Evolutionary conservation across 1,284 basidiomycete species (phyloP), one percentile per base, ranked within the genome.

Genomic region (Puccinia coronata): DNA sequence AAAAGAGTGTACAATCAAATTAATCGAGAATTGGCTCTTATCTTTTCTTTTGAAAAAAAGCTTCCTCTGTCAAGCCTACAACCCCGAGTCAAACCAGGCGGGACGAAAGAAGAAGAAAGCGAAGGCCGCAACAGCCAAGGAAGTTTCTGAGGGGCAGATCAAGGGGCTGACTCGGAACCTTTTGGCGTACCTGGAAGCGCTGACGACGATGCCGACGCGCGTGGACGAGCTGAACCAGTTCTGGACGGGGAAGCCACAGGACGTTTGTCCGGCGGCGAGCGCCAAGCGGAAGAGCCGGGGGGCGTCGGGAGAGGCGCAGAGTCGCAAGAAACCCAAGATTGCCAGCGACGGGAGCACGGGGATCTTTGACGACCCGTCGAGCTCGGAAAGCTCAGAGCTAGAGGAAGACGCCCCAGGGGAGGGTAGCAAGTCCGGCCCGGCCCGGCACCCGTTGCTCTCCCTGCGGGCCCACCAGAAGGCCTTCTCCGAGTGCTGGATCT

Each of bases 181-280:
- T 1, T 88, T 98, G 49, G 88, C 90, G 9, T 88, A 95, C 80
- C 89, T 99, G 36, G 91, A 95, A 84, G 89, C 89, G 20, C 88
- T 98, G 43, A 90, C 89, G 39, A 94, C 92, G 6, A 93, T 98
- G 86, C 96, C 97, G 0, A 92, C 91, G 1, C 88, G 90, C 43
- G 85, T 89, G 20, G 87, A 89, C 0, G 94, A 96, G 85, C 87
- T 98, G 77, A 94, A 94, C 86, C 86, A 90, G 28, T 98, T 95
- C 90, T 95, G 93, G 91, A 88, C 98, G 65, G 89, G 90, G 0
- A 84, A 87, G 1, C 90, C 90, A 73, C 31, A 34, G 14, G 31
- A 41, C 41, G 23, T 71, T 25, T 25, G n/a, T n/a, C n/a, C n/a
- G 23, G 8, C 39, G 47, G 9, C 23, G 16, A 51, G 9, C n/a